Conservation (phyloP, 345 rosid species). For the Populus alba region DNA sequence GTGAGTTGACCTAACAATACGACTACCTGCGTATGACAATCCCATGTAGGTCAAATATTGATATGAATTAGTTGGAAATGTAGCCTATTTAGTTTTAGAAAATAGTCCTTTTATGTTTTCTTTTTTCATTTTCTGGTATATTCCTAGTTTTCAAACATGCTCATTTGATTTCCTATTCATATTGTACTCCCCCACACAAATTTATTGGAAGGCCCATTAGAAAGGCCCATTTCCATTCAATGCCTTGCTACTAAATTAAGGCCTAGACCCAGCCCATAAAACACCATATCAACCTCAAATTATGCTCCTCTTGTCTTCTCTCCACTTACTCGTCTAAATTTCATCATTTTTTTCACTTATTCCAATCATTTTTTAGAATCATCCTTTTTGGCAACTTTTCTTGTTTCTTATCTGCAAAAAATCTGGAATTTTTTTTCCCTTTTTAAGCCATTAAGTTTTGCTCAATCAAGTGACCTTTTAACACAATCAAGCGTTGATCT, state of each 20-base stretch:
- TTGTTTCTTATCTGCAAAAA: not conserved
- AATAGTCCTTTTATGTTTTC: too few species aligned
- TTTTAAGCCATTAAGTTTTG: not conserved
- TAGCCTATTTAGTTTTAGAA: too few species aligned
- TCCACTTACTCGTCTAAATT: not conserved
- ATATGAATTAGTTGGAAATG: too few species aligned
- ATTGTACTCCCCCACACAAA: too few species aligned
- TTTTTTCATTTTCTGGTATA: too few species aligned
- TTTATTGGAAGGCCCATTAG: not conserved
- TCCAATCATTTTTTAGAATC: not conserved
- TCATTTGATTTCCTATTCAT: too few species aligned
- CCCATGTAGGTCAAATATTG: too few species aligned
- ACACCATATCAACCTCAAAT: not conserved
- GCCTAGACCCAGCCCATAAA: not conserved
- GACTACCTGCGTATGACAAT: too few species aligned
- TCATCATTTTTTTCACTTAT: not conserved
- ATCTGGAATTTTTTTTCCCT: not conserved
- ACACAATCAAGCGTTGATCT: not conserved
- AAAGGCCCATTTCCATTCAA: not conserved
- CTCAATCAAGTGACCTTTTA: not conserved
- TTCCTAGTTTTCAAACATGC: too few species aligned
- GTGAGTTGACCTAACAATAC: too few species aligned
- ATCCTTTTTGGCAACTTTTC: not conserved
- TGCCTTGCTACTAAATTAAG: not conserved
- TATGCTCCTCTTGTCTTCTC: conserved; percentile 11